phyloP scores from a whole-genome alignment of 495 filamentous ascomycete species.

The Xylaria intraflava region DNA sequence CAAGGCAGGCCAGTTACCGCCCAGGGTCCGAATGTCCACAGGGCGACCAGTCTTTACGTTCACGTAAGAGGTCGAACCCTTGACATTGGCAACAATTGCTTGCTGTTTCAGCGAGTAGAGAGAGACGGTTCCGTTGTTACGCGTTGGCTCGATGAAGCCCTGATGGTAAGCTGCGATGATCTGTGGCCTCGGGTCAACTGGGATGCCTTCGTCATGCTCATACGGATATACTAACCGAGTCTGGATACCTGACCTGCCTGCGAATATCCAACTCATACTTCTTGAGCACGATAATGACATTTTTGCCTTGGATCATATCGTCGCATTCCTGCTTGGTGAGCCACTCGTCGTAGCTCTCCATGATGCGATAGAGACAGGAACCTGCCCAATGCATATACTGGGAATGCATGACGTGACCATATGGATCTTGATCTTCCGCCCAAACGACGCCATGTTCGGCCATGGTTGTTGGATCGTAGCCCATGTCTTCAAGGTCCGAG shows the following conservation, averaged over 20 bases:
- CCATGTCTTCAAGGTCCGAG: slow-evolving; percentile 27
- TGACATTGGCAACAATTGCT: slow-evolving; percentile 25
- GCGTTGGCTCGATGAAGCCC: slow-evolving; percentile 24
- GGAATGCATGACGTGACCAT: slow-evolving; percentile 25
- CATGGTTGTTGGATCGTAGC: slow-evolving; percentile 30
- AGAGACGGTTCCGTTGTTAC: slow-evolving; percentile 18
- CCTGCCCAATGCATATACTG: slow-evolving; percentile 28
- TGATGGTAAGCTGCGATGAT: slow-evolving; percentile 26
- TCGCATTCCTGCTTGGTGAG: slow-evolving; percentile 25
- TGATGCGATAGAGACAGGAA: slow-evolving; percentile 24
- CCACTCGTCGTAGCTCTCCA: slow-evolving; percentile 29
- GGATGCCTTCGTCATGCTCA: neutral
- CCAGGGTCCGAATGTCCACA: slow-evolving; percentile 24
- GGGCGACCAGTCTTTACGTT: slow-evolving; percentile 22
- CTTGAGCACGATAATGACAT: slow-evolving; percentile 19
- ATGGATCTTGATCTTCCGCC: slow-evolving; percentile 32
- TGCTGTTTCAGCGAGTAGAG: slow-evolving; percentile 32
- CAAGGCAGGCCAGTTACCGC: slow-evolving; percentile 19
- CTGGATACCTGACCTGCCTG: slow-evolving; percentile 31
- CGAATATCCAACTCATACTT: slow-evolving; percentile 20
- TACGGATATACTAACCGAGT: slow-evolving; percentile 19
- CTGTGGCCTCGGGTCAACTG: slow-evolving; percentile 6
- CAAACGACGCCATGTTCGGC: slow-evolving; percentile 27
- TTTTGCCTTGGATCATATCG: slow-evolving; percentile 23
- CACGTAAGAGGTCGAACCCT: slow-evolving; percentile 20